These are phyloP conservation scores for Eruca vesicaria DNA, from an alignment of 441 rosid species.

Conservation along the genomic window DNA sequence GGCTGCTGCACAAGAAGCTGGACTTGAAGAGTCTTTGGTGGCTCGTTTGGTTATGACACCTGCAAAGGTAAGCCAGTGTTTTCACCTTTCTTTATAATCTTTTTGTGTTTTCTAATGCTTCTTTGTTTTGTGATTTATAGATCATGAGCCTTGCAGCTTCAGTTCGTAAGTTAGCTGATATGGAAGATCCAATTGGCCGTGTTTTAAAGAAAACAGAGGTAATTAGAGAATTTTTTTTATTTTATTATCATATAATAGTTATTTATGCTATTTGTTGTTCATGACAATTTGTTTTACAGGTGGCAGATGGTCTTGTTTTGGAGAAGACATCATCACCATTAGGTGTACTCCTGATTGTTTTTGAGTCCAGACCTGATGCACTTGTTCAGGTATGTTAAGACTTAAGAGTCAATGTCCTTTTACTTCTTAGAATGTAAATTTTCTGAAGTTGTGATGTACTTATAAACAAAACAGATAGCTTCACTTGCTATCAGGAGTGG, in stretches of 20 bases:
- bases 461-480: constrained; percentile 69
- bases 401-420: constrained; percentile 2
- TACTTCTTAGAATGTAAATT: background rate
- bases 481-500: constrained; percentile 95
- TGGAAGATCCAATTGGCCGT: constrained; percentile 94
- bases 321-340: constrained; percentile 96
- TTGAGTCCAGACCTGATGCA: constrained; percentile 97
- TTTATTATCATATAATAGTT: constrained; percentile 21
- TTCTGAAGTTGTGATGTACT: constrained; percentile 21
- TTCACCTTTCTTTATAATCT: background rate
- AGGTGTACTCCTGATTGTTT: constrained; percentile 94
- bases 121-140: constrained; percentile 41
- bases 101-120: background rate
- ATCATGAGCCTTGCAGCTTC: constrained; percentile 76
- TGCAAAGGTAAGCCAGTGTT: constrained; percentile 65
- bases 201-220: constrained; percentile 93
- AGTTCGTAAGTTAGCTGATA: constrained; percentile 81
- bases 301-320: constrained; percentile 87
- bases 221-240: constrained; percentile 16
- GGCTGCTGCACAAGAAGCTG: constrained; percentile 71
- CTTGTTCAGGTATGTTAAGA: constrained; percentile 78
- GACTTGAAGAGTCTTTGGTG: constrained; percentile 73
- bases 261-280: too few relatives aligned
- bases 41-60: constrained; percentile 82
- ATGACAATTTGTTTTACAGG: constrained; percentile 58